Conservation (phyloP, 257 asterid genomes). For the Nyctanthes arbortristis region DNA sequence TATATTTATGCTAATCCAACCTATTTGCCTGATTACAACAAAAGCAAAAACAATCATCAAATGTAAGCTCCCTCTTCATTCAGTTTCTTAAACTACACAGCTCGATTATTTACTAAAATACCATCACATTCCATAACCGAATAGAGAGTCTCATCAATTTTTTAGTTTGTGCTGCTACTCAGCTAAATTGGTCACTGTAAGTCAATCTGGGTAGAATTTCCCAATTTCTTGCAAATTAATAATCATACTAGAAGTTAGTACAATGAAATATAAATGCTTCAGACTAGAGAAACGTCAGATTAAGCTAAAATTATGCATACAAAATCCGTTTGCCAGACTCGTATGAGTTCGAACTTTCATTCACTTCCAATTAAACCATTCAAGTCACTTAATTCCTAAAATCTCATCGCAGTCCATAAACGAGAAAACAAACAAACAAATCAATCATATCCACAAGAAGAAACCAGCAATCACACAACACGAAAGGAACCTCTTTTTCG, state of each 20-base stretch:
- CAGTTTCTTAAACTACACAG: slow-evolving; percentile 12
- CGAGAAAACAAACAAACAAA: background rate
- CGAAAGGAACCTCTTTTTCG: background rate
- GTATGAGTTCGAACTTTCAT: background rate
- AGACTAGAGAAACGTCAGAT: slow-evolving; percentile 25
- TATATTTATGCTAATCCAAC: slow-evolving; percentile 9
- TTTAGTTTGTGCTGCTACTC: slow-evolving; percentile 18
- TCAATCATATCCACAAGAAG: background rate
- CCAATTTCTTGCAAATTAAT: background rate
- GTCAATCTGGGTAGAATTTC: slow-evolving; percentile 18
- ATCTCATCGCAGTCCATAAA: too few species aligned
- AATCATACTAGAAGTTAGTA: slow-evolving; percentile 4
- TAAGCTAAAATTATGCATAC: slow-evolving; percentile 27
- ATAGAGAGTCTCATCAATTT: too few species aligned
- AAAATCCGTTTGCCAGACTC: slow-evolving; percentile 14
- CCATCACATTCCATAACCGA: too few species aligned
- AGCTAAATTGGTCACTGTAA: slow-evolving; percentile 22
- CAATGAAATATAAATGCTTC: slow-evolving; percentile 5
- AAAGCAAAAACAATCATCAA: too few species aligned
- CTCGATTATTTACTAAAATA: too few species aligned
- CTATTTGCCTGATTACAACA: slow-evolving; percentile 12
- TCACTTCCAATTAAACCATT: slow-evolving; percentile 5
- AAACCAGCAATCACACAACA: background rate
- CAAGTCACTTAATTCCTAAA: background rate
- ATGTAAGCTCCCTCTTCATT: background rate